A percentile compares a stretch with the other conserved stretches of the same genome.
These are phyloP conservation scores for Alternaria sp. DNA, from an alignment of 2,329 filamentous ascomycete genomes.

Conservation along the genomic window DNA sequence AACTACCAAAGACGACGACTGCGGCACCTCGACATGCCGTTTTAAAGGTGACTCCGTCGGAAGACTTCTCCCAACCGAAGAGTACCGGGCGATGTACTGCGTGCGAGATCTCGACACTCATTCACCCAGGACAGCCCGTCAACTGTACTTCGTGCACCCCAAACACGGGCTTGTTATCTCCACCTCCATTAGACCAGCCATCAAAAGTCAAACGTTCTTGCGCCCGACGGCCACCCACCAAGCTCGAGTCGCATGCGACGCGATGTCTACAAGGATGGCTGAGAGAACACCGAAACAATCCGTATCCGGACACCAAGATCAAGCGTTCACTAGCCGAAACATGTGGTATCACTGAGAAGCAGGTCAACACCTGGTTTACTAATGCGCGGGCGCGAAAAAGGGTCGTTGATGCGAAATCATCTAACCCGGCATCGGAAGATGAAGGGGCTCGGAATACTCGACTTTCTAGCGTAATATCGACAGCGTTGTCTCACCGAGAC, in stretches of 20 bases:
- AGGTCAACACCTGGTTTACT: slow-evolving; percentile 46
- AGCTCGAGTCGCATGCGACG: slow-evolving; percentile 39
- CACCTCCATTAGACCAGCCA: slow-evolving; percentile 7
- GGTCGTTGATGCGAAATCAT: slow-evolving; percentile 19
- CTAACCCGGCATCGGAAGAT: slow-evolving; percentile 23
- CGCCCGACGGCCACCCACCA: slow-evolving; percentile 31
- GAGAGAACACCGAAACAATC: slow-evolving; percentile 34
- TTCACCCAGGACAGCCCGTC: slow-evolving; percentile 14
- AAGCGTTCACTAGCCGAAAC: slow-evolving; percentile 38
- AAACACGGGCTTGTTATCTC: slow-evolving; percentile 13
- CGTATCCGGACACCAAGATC: slow-evolving; percentile 38
- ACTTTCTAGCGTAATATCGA: slow-evolving; percentile 14
- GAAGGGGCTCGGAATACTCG: slow-evolving; percentile 23
- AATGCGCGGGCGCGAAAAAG: slow-evolving; percentile 42
- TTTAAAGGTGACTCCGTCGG: no score
- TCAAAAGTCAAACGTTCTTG: slow-evolving; percentile 35
- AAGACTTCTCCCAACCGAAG: not conserved
- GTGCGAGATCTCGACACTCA: slow-evolving; percentile 27
- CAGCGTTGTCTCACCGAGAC: slow-evolving; percentile 11
- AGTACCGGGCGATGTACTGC: slow-evolving; percentile 25
- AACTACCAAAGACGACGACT: not conserved
- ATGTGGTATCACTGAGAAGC: slow-evolving; percentile 44
- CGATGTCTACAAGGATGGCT: slow-evolving; percentile 38
- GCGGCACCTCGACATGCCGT: no score
- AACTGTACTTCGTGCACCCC: slow-evolving; percentile 23